Conservation (phyloP, 352 stramenopile species). For the Globisporangium abappressorium region DNA sequence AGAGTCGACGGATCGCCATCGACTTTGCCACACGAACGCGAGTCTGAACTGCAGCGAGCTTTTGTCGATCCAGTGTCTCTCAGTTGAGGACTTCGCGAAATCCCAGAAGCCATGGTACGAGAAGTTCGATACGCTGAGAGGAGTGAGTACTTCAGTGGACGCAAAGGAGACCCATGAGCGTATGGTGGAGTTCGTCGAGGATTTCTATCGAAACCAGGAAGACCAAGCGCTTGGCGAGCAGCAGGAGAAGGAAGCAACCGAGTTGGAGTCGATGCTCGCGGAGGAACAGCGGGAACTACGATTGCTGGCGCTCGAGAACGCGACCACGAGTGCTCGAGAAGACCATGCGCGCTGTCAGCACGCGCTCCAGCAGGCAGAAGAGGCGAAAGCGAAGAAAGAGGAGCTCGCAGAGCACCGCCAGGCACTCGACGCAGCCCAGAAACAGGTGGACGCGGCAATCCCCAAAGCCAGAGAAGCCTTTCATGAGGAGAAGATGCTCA, state of each 20-base stretch:
- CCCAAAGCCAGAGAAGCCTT: slow-evolving; percentile 21
- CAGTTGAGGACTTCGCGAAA: slow-evolving; percentile 23
- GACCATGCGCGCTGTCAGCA: slow-evolving; percentile 33
- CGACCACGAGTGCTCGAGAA: slow-evolving; percentile 38
- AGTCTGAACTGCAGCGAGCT: slow-evolving; percentile 43
- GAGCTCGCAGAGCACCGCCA: slow-evolving; percentile 50
- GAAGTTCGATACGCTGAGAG: slow-evolving; percentile 50
- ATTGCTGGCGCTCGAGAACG: slow-evolving; percentile 31
- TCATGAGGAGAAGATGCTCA: slow-evolving; percentile 18
- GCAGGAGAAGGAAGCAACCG: slow-evolving; percentile 26
- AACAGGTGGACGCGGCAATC: slow-evolving; percentile 29
- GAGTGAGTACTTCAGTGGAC: slow-evolving; percentile 17
- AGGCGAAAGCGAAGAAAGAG: slow-evolving; percentile 79
- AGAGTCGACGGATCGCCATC: slow-evolving; percentile 49
- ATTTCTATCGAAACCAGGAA: slow-evolving; percentile 24
- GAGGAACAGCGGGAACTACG: slow-evolving; percentile 40
- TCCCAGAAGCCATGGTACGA: slow-evolving; percentile 39
- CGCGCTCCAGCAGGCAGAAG: slow-evolving; percentile 52
- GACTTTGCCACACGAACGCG: slow-evolving; percentile 47
- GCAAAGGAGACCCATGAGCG: slow-evolving; percentile 30
- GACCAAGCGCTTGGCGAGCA: slow-evolving; percentile 16
- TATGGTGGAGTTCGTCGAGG: slow-evolving; percentile 35
- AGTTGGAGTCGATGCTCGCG: slow-evolving; percentile 26
- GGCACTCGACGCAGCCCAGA: slow-evolving; percentile 34
- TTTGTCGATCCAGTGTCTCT: slow-evolving; percentile 50